Percentiles rank a stretch among this genome's conserved stretches.
phyloP scores from a whole-genome alignment of 352 stramenopile genomes.

The Pythium phragmiticola region DNA sequence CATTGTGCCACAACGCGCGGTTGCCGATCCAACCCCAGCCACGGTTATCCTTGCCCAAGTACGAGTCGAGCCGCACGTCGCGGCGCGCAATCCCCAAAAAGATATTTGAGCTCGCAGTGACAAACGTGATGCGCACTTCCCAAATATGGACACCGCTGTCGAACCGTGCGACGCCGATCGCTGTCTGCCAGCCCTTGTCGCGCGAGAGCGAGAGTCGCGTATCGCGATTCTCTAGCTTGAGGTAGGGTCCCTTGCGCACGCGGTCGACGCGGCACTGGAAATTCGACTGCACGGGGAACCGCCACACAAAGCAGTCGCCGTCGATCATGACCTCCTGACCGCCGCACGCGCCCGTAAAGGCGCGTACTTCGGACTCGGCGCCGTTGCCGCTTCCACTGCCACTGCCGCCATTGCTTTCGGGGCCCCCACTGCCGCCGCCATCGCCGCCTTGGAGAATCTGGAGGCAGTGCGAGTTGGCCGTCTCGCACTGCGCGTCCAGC shows the following conservation, averaged over 20 bases:
- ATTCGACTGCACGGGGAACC: conserved; percentile 86
- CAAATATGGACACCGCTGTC: conserved; percentile 85
- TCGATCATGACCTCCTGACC: conserved; percentile 86
- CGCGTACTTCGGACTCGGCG: conserved; percentile 72
- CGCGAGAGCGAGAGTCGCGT: conserved; percentile 79
- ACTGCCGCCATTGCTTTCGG: too few species aligned
- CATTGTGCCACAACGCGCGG: conserved; percentile 88
- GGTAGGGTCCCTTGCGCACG: conserved; percentile 79
- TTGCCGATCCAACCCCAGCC: conserved; percentile 92
- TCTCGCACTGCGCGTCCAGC: conserved; percentile 73
- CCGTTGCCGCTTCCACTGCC: conserved; percentile 31
- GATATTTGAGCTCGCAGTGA: conserved; percentile 89
- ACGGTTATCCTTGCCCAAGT: conserved; percentile 90
- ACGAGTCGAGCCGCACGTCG: conserved; percentile 85
- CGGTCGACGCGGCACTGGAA: conserved; percentile 88
- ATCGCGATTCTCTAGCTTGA: conserved; percentile 88
- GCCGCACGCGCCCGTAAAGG: conserved; percentile 82
- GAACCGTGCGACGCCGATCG: conserved; percentile 85
- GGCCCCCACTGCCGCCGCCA: conserved; percentile 31
- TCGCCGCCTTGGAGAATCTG: conserved; percentile 83
- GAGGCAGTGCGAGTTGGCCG: conserved; percentile 82
- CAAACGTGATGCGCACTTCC: conserved; percentile 86
- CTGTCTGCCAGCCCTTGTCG: conserved; percentile 89
- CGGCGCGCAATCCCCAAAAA: conserved; percentile 85
- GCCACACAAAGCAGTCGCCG: conserved; percentile 84